Base-by-base conservation (phyloP, 2,329 filamentous ascomycete species). In the Cadophora gregata region DNA sequence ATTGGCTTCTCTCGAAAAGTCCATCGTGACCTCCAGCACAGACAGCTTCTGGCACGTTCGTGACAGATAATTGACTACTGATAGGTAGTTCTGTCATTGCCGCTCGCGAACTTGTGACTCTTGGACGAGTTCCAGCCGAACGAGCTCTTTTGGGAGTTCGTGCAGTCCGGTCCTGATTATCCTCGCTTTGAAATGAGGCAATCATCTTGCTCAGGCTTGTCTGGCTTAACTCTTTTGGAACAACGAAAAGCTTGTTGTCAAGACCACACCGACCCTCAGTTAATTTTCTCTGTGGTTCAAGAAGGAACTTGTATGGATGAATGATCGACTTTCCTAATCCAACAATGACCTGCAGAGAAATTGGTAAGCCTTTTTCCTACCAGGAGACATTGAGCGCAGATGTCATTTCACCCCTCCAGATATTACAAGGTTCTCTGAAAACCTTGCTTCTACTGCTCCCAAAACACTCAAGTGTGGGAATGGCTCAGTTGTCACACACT, bases 211-310 rank as follows among this genome's bases (percentile, higher is more conserved):
- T 55, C 12, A 63, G 27, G 24, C 21, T 33, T 19, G 9, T 53
- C 4, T 51, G 31, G 5, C 45, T 60, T 24, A 61, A 45, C 56
- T 68, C 66, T 53, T 66, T 60, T n/a, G 68, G 68, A 5, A 66
- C 68, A 14, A 53, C 33, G 24, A 56, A 62, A 8, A 62, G 36
- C 36, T 50, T 27, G 42, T 64, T 56, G 1, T 55, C 29, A 21
- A 56, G 58, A 6, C 65, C 68, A 42, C 63, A 66, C 14, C n/a
- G 27, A 16, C 12, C 60, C 47, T 64, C 6, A 19, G 42, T 48
- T 45, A 66, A 36, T 29, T 67, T 70, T 63, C 63, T 38, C 38
- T 59, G 38, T 14, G 65, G 60, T 42, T 31, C 31, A 19, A n/a
- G 19, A 1, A 67, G 29, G 16, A 16, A 27, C 21, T 14, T 21